Percentiles rank a stretch among this genome's conserved stretches.
phyloP scores from a whole-genome alignment of 805 yeast species.

The Cyberlindnera mississippiensis region DNA sequence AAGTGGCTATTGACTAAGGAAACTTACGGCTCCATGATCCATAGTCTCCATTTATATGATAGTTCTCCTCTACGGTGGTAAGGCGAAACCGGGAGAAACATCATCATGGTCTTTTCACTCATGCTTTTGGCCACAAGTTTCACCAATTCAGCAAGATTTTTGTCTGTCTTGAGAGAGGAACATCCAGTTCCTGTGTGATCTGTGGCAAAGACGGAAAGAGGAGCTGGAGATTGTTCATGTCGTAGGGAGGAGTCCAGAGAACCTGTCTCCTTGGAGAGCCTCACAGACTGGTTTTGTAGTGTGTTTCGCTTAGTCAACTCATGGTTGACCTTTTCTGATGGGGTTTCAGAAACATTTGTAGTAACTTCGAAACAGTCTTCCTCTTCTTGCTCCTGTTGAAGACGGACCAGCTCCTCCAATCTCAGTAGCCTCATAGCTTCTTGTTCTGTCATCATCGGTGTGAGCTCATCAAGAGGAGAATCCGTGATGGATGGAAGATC shows the following conservation, averaged over 20 bases:
- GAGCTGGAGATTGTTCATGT: too few species aligned
- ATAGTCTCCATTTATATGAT: background rate
- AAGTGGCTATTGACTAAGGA: too few species aligned
- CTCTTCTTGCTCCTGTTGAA: background rate
- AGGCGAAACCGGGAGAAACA: background rate
- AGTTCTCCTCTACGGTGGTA: background rate
- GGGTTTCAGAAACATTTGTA: slow-evolving; percentile 1
- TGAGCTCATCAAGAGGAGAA: too few species aligned
- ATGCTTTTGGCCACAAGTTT: background rate
- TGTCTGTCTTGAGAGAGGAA: background rate
- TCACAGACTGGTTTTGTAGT: background rate
- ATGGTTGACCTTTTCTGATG: slow-evolving; percentile 1
- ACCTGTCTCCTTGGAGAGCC: background rate
- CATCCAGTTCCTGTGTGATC: too few species aligned
- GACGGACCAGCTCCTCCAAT: too few species aligned
- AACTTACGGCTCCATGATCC: background rate
- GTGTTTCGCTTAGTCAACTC: slow-evolving; percentile 2
- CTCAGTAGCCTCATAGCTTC: background rate
- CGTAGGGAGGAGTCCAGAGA: too few species aligned
- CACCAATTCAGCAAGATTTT: background rate
- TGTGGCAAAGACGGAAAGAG: too few species aligned
- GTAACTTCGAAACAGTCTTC: background rate
- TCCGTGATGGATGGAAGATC: background rate
- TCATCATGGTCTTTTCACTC: background rate
- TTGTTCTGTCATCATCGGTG: background rate